Percentiles rank a stretch among this genome's conserved stretches.
Conservation (phyloP, 139 green algal species). For the Dunaliella primolecta region DNA sequence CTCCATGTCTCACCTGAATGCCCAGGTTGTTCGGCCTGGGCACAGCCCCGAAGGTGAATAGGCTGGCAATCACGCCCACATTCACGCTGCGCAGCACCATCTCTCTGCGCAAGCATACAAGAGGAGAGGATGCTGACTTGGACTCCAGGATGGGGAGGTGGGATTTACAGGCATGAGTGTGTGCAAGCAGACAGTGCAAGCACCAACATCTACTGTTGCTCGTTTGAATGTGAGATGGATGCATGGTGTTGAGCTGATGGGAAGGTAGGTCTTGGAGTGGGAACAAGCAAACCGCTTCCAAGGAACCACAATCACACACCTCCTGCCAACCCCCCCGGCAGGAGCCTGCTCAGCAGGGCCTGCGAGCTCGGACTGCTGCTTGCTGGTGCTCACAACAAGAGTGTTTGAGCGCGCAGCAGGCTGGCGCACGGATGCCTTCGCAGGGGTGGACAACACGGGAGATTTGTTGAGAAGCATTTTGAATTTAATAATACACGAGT, state of each 20-base stretch:
- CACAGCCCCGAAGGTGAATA: slow-evolving; percentile 64
- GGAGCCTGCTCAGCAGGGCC: too few relatives aligned
- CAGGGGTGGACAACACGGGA: too few relatives aligned
- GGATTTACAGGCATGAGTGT: neutral
- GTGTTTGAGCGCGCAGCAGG: too few relatives aligned
- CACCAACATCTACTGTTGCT: neutral
- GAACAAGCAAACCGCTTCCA: neutral
- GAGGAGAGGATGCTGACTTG: neutral
- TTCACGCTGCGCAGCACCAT: slow-evolving; percentile 66
- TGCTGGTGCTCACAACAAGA: too few relatives aligned
- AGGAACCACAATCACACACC: too few relatives aligned
- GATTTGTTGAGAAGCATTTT: too few relatives aligned
- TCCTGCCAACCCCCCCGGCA: too few relatives aligned
- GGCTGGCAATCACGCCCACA: slow-evolving; percentile 58
- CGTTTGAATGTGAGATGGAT: neutral
- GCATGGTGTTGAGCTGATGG: too few relatives aligned
- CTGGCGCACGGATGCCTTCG: too few relatives aligned
- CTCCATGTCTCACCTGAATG: slow-evolving; percentile 34
- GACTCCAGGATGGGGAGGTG: neutral
- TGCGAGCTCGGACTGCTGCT: too few relatives aligned
- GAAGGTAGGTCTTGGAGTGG: neutral
- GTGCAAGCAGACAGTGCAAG: neutral
- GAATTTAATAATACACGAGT: too few relatives aligned
- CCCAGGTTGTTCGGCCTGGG: slow-evolving; percentile 61
- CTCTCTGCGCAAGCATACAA: slow-evolving; percentile 51